phyloP scores from a whole-genome alignment of 495 filamentous ascomycete species.

The Aspergillus egyptiacus region DNA sequence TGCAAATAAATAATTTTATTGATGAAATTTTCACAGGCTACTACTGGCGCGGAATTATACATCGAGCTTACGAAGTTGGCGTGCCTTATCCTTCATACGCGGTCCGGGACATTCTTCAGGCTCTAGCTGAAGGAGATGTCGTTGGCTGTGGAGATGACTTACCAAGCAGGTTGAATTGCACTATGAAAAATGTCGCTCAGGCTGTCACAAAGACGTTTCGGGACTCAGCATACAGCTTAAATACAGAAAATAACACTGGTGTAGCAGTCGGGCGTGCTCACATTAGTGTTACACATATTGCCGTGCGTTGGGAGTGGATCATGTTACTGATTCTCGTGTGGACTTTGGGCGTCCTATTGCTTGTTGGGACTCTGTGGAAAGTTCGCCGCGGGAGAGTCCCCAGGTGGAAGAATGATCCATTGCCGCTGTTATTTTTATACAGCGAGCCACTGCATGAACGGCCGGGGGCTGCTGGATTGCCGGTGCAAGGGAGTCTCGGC shows the following conservation, averaged over 20 bases:
- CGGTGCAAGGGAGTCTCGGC: too few species aligned
- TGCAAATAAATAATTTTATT: too few species aligned
- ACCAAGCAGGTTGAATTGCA: neutral
- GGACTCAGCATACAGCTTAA: slow-evolving; percentile 2
- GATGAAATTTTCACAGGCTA: too few species aligned
- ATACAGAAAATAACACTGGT: neutral
- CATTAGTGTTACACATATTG: slow-evolving; percentile 1
- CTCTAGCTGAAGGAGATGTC: neutral
- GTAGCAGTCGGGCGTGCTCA: neutral
- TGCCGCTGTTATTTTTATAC: slow-evolving; percentile 5
- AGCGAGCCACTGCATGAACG: neutral
- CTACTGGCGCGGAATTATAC: too few species aligned
- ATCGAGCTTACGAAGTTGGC: too few species aligned
- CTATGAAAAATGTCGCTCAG: slow-evolving; percentile 13
- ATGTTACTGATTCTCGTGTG: slow-evolving; percentile 13
- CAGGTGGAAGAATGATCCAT: neutral
- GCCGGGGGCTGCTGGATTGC: too few species aligned
- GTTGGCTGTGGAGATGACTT: neutral
- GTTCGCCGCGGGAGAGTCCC: neutral
- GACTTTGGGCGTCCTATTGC: slow-evolving; percentile 6
- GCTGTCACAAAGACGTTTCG: slow-evolving; percentile 18
- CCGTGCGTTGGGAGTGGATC: slow-evolving; percentile 19
- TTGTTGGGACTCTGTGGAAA: slow-evolving; percentile 15
- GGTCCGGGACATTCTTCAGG: neutral
- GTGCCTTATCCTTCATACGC: too few species aligned